Base-by-base conservation (phyloP, 2,329 filamentous ascomycete species). In the Trichoderma atroviride region DNA sequence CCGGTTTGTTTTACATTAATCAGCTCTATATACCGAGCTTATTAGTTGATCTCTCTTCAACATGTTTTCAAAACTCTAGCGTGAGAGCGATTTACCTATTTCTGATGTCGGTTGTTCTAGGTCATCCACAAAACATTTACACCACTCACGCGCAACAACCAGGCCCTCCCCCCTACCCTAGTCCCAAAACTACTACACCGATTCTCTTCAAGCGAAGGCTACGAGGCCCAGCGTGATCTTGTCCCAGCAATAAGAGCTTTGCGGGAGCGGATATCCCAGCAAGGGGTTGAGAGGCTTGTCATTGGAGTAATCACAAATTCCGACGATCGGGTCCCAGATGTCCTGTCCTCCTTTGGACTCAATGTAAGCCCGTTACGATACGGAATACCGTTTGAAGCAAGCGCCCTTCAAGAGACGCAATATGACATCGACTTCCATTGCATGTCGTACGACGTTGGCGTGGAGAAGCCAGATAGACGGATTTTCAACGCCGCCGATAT, bases 291-390 rank as follows among this genome's bases (percentile, higher is more conserved):
- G 16, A 76, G 75, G 14, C 80, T 84, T 5, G 78, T 87, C 1
- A 78, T 88, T 5, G 88, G 88, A 31, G 80, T 90, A 6, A 82
- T 91, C 62, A 88, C 87, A 13, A 91, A 91, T 74, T 90, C 88
- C 0, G 88, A 91, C 72, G 83, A 87, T 74, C 81, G 88, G n/a
- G 85, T 89, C 0, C 82, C 84, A 0, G 76, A 77, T 31, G 82
- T 90, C 27, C 76, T 91, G 4, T 77, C 81, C 0, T 86, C 86
- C 0, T 77, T 90, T 5, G 86, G 85, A 0, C 73, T 91, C 33
- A 76, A 74, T 2, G 79, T 89, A 2, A 81, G 80, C 64, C 78
- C 81, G 0, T 52, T 78, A 40, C 77, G 79, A 11, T 77, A 77
- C 24, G 58, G 66, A 24, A 40, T 50, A 74, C 33, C 14, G 52